A percentile compares a stretch with the other conserved stretches of the same genome.
phyloP scores from a whole-genome alignment of 1,284 basidiomycete genomes.

The Boletus nobilissimus region DNA sequence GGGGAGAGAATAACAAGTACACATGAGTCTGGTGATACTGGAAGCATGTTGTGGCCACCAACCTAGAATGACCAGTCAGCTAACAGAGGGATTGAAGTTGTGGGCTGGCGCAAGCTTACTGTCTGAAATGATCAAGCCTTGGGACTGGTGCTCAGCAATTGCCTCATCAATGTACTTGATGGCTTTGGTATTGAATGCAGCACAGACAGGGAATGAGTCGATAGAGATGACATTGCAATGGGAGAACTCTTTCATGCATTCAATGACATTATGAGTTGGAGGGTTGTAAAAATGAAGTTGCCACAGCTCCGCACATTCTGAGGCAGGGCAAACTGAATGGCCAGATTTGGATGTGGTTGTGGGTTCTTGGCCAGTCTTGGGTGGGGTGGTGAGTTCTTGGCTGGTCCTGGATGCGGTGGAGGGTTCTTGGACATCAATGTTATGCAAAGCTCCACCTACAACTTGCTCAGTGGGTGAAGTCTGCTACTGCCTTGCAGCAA shows the following conservation, averaged over 20 bases:
- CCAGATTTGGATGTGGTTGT: no score
- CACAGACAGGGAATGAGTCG: neutral
- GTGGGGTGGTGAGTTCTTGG: no score
- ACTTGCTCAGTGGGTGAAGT: neutral
- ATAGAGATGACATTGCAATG: neutral
- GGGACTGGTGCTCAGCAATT: neutral
- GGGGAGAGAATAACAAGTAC: neutral
- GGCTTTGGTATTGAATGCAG: slow-evolving; percentile 17
- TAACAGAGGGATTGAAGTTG: neutral
- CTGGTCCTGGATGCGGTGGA: no score
- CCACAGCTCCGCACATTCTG: neutral
- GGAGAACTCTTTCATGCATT: no score
- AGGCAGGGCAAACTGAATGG: neutral
- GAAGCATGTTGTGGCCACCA: neutral
- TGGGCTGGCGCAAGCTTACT: slow-evolving; percentile 9
- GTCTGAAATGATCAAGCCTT: slow-evolving; percentile 6
- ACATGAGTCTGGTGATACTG: neutral
- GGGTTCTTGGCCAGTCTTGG: no score
- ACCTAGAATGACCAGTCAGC: neutral
- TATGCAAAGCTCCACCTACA: neutral
- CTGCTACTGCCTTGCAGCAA: neutral
- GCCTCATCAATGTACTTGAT: neutral
- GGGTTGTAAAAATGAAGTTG: neutral
- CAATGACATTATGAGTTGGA: neutral
- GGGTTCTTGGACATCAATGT: neutral